These are phyloP conservation scores for Edaphochlamys debaryana DNA, from an alignment of 139 green algal species.

Conservation along the genomic window DNA sequence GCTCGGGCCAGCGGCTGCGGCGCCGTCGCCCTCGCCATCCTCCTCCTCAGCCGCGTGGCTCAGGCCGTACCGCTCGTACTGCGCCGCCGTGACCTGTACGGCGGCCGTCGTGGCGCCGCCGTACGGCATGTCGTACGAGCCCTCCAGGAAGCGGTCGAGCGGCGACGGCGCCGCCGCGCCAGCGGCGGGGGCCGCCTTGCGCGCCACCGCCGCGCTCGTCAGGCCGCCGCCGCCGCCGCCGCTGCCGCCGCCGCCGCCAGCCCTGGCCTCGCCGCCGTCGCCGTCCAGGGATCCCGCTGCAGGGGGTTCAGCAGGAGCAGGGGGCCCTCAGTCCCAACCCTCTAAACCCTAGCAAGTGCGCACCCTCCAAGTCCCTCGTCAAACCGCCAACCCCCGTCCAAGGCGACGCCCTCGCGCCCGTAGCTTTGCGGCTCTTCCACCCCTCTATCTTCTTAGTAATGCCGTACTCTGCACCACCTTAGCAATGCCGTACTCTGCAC, in stretches of 20 bases:
- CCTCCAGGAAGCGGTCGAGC: slow-evolving; percentile 54
- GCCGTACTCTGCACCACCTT: too few species aligned
- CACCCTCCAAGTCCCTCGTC: too few species aligned
- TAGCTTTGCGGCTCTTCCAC: too few species aligned
- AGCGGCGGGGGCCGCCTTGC: background rate
- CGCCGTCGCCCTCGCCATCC: background rate
- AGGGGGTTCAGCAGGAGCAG: slow-evolving; percentile 2
- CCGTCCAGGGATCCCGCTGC: too few species aligned
- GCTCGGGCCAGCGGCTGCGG: background rate
- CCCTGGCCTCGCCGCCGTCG: background rate
- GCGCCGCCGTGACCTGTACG: background rate
- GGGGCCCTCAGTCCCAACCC: slow-evolving; percentile 18
- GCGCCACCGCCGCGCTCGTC: background rate
- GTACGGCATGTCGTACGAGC: slow-evolving; percentile 38
- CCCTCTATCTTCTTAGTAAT: too few species aligned
- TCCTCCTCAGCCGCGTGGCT: background rate
- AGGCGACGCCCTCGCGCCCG: too few species aligned
- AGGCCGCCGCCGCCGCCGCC: background rate
- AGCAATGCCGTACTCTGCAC: too few species aligned
- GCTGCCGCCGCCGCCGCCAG: background rate
- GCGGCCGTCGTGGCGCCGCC: background rate
- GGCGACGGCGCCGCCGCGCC: slow-evolving; percentile 10
- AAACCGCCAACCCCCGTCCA: too few species aligned
- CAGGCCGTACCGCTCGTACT: slow-evolving; percentile 38
- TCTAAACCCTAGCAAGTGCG: too few species aligned